phyloP scores from a whole-genome alignment of 2,329 filamentous ascomycete genomes.

The Xylaria sp. region DNA sequence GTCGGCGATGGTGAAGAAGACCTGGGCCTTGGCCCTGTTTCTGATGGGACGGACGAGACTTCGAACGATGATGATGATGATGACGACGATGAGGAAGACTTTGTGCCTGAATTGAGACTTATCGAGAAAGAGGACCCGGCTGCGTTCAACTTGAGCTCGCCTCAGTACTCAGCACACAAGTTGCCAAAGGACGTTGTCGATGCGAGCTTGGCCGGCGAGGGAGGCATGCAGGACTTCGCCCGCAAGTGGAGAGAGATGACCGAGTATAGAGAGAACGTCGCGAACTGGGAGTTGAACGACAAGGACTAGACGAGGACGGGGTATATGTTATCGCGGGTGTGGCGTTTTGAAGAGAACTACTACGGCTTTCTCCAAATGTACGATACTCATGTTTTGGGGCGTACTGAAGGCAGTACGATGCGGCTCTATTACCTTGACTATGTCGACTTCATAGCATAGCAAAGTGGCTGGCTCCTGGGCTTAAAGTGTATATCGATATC shows the following conservation, averaged over 20 bases:
- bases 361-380: no score
- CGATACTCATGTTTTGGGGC: no score
- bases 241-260: slow-evolving; percentile 69
- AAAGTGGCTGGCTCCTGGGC: no score
- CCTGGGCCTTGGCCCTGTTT: slow-evolving; percentile 35
- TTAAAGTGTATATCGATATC: no score
- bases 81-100: slow-evolving; percentile 58
- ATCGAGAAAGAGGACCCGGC: slow-evolving; percentile 84
- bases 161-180: slow-evolving; percentile 94
- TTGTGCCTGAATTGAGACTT: slow-evolving; percentile 77
- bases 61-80: slow-evolving; percentile 41
- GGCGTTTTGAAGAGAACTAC: background rate
- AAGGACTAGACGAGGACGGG: slow-evolving; percentile 5
- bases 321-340: background rate
- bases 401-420: no score
- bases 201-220: slow-evolving; percentile 67
- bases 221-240: slow-evolving; percentile 80
- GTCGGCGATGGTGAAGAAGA: slow-evolving; percentile 45
- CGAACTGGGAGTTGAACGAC: slow-evolving; percentile 34
- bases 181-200: slow-evolving; percentile 90
- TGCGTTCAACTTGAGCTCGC: slow-evolving; percentile 81
- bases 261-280: slow-evolving; percentile 35
- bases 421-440: no score
- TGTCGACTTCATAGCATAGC: no score
- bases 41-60: slow-evolving; percentile 34